Percentiles rank a stretch among this genome's conserved stretches.
Conservation (phyloP, 2,329 filamentous ascomycete genomes). For the Colletotrichum tamarilloi region DNA sequence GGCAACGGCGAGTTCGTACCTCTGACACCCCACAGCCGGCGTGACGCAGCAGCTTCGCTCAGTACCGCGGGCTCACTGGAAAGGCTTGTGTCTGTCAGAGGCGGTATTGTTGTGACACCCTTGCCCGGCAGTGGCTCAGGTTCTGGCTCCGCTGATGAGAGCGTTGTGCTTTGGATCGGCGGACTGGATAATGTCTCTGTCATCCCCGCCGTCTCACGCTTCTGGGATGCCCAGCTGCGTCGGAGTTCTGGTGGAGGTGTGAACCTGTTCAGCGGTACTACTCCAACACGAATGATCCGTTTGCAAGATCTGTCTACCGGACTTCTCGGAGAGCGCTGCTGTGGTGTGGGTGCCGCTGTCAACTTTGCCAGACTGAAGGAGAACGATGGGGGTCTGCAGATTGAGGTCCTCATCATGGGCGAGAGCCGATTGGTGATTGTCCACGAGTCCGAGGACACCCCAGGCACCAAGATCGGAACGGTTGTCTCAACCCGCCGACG, state of each 20-base stretch:
- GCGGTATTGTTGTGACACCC: slow-evolving; percentile 62
- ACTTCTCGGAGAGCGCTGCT: slow-evolving; percentile 67
- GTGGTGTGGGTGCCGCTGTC: slow-evolving; percentile 59
- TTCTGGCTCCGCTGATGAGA: slow-evolving; percentile 61
- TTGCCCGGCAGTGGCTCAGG: slow-evolving; percentile 54
- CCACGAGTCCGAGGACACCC: slow-evolving; percentile 62
- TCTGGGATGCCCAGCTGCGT: slow-evolving; percentile 70
- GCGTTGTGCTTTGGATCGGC: slow-evolving; percentile 67
- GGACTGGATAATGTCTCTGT: slow-evolving; percentile 67
- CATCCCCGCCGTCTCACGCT: slow-evolving; percentile 64
- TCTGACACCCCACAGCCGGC: slow-evolving; percentile 72
- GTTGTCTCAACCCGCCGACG: slow-evolving; percentile 46
- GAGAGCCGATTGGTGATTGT: slow-evolving; percentile 67
- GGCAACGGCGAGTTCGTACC: slow-evolving; percentile 66
- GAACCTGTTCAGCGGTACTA: slow-evolving; percentile 66
- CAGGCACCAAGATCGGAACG: slow-evolving; percentile 54
- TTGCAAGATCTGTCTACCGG: slow-evolving; percentile 64
- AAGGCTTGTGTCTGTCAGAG: slow-evolving; percentile 61
- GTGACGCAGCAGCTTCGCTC: slow-evolving; percentile 60
- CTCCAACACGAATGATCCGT: slow-evolving; percentile 66
- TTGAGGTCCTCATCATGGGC: slow-evolving; percentile 66
- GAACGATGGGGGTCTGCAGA: slow-evolving; percentile 56
- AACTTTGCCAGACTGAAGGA: slow-evolving; percentile 43
- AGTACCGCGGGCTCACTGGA: slow-evolving; percentile 58
- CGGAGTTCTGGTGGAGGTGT: slow-evolving; percentile 61